Evolutionary conservation across 1,284 basidiomycete genomes (phyloP).

Genomic region (Mrakiaceae sp.): DNA sequence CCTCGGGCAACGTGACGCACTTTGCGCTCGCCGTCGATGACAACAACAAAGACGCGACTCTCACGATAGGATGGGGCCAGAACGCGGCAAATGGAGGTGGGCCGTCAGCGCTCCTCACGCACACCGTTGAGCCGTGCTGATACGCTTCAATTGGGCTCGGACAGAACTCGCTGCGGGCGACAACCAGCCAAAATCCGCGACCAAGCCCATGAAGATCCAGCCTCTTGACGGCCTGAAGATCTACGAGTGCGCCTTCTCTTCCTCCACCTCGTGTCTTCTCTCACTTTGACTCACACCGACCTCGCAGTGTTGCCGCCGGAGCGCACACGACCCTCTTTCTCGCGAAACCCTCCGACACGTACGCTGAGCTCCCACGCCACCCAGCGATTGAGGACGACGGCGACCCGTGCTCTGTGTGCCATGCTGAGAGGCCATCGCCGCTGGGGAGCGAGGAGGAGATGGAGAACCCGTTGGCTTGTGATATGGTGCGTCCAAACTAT

Average conservation of each 20-base stretch:
- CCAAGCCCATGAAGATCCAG: conserved; percentile 59
- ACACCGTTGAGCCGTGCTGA: background rate
- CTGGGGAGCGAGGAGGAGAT: background rate
- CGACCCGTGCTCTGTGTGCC: conserved; percentile 49
- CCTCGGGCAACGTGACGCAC: conserved; percentile 71
- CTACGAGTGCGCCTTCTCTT: conserved; percentile 46
- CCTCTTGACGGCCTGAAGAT: conserved; percentile 59
- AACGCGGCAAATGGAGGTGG: background rate
- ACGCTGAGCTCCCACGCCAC: conserved; percentile 59
- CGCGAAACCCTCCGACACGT: conserved; percentile 51
- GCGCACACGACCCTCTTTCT: conserved; percentile 72
- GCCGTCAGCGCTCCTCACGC: background rate
- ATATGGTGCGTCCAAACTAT: no score
- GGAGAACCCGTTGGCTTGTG: no score
- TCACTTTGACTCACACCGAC: background rate
- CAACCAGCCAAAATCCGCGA: conserved; percentile 69
- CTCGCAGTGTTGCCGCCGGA: conserved; percentile 43
- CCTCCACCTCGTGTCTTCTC: conserved; percentile 1
- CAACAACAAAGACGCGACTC: conserved; percentile 38
- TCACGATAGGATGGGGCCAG: conserved; percentile 11
- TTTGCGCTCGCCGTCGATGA: conserved; percentile 57
- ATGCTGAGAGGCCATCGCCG: background rate
- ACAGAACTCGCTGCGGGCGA: conserved; percentile 64
- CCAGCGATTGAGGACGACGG: conserved; percentile 50
- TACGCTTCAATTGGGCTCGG: no score